These are phyloP conservation scores for Panellus pusillus DNA, from an alignment of 768 basidiomycete species.

Conservation along the genomic window DNA sequence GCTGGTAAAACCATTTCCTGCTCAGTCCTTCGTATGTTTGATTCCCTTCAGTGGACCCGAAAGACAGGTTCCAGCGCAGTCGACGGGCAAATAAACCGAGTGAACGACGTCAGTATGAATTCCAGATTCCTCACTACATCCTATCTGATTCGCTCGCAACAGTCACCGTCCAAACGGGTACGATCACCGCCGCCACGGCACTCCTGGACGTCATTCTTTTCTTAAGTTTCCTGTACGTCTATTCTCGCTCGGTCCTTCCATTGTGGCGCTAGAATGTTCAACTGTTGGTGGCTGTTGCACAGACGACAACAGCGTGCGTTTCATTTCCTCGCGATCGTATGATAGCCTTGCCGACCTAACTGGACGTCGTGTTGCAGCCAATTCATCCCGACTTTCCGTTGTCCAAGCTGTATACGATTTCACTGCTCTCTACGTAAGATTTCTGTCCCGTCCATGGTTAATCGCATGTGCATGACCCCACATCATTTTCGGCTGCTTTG, in stretches of 20 bases:
- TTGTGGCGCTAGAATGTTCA: background rate
- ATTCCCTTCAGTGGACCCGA: constrained; percentile 27
- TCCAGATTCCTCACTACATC: background rate
- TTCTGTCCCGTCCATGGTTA: background rate
- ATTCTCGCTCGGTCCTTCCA: background rate
- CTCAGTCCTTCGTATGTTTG: no score
- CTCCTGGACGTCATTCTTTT: constrained; percentile 26
- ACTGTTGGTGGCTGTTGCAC: background rate
- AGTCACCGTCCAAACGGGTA: constrained; percentile 32
- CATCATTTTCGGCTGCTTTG: background rate
- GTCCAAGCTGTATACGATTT: constrained; percentile 16
- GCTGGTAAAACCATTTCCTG: constrained; percentile 16
- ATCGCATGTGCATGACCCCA: background rate
- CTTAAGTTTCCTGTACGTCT: constrained; percentile 17
- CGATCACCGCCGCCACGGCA: constrained; percentile 26
- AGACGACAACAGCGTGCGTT: constrained; percentile 3
- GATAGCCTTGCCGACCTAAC: no score
- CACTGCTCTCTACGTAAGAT: constrained; percentile 12
- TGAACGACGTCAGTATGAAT: constrained; percentile 30
- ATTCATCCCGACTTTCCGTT: constrained; percentile 20
- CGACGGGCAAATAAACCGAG: constrained; percentile 37
- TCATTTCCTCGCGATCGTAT: background rate
- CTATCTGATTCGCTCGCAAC: background rate
- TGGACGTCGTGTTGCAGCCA: background rate
- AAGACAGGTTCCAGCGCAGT: constrained; percentile 38